Evolutionary conservation across 192 early-diverging fungal species (phyloP), one percentile per base, ranked within the genome.

Genomic region (Backusella circina): DNA sequence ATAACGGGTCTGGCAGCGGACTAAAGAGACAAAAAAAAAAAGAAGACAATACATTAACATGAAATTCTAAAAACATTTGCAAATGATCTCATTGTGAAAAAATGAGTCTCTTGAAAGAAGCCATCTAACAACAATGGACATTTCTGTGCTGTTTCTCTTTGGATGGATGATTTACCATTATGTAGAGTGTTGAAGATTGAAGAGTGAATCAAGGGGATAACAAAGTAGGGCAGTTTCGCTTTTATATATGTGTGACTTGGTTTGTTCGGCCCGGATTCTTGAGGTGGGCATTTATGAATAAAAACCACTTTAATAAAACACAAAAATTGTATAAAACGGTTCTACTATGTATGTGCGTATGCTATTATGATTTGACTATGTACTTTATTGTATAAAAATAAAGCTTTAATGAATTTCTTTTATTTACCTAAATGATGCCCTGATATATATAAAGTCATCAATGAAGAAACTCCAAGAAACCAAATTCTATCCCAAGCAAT

Each of bases 1-100:
- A 99, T 93, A 80, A 94, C 90, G 81, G 96, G 98, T 87, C 96
- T 91, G 83, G 91, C 88, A 82, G 85, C 85, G 68, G 68, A 70
- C 68, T 70, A 70, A n/a, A n/a, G 18, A 28, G 8, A 65, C 10
- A 61, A 28, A 3, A 57, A 26, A 57, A 28, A 26, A 61, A 61
- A 13, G 3, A 44, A 12, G 10, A 12, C 3, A 15, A 12, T 61
- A 61, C 54, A 61, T 61, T 61, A 61, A 28, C 26, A 61, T 28
- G 26, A 28, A 2, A 28, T 28, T 23, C 54, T 61, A 2, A 10
- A n/a, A 26, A 26, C 12, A 28, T 61, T 28, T 1, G 54, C 21
- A 23, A 61, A 10, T 28, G 54, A 6, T 5, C 23, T 12, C 54
- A 61, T 28, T 61, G 54, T 61, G 54, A 8, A 61, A n/a, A 61